Percentiles rank a stretch among this genome's conserved stretches.
Conservation (phyloP, 768 basidiomycete species). For the Termitomyces sp. region DNA sequence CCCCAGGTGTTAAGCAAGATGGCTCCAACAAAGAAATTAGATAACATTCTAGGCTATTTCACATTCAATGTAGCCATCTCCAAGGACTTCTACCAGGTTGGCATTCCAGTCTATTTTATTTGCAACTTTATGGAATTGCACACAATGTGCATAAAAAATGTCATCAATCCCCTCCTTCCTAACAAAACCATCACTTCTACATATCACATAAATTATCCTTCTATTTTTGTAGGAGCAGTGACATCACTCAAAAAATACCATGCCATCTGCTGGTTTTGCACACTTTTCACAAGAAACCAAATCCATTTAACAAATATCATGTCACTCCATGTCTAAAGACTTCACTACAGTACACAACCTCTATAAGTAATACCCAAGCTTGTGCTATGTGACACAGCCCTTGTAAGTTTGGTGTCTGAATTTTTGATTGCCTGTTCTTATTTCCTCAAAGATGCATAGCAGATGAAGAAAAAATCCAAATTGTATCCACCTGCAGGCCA, state of each 20-base stretch:
- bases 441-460: not conserved
- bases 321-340: not conserved
- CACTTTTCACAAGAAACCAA: not conserved
- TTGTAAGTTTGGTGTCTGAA: not conserved
- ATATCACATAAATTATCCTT: not conserved
- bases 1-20: not conserved
- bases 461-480: not conserved
- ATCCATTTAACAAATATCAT: not conserved
- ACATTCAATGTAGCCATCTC: not conserved
- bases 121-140: not conserved
- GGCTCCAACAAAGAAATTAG: no score
- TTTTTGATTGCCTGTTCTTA: not conserved
- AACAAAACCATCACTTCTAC: not conserved
- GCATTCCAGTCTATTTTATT: constrained; percentile 8
- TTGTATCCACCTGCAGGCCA: not conserved
- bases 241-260: not conserved
- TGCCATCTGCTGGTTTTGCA: not conserved
- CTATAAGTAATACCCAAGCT: not conserved
- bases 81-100: not conserved
- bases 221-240: not conserved
- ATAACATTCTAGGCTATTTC: not conserved
- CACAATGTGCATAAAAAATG: not conserved
- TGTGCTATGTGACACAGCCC: not conserved
- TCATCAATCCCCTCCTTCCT: not conserved
- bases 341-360: not conserved